Evolutionary conservation across 768 basidiomycete species (phyloP).

Genomic region (Leccinellum rugosiceps): DNA sequence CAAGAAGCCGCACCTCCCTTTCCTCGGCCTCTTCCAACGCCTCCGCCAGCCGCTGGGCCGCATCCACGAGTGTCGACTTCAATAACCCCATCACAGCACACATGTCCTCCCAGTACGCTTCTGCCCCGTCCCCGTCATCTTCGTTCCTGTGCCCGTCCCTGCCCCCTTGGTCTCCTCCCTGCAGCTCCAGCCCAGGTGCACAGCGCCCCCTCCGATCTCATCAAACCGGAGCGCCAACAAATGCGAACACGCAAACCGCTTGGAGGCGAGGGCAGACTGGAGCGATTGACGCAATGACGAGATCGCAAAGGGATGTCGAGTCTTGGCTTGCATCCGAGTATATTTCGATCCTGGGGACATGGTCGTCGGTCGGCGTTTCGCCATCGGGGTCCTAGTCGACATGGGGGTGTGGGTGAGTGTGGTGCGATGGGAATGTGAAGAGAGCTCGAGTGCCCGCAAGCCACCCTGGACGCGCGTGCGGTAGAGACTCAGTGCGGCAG

Average conservation of each 20-base stretch:
- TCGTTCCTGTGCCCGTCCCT: too few species aligned
- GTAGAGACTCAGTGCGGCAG: constrained; percentile 58
- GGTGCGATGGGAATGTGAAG: constrained; percentile 17
- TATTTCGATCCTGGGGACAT: constrained; percentile 54
- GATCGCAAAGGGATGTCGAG: constrained; percentile 64
- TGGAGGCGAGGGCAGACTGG: constrained; percentile 65
- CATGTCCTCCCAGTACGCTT: constrained; percentile 83
- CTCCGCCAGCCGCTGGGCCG: constrained; percentile 56
- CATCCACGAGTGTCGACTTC: constrained; percentile 64
- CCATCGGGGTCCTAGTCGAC: background rate
- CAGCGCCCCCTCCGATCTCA: constrained; percentile 49
- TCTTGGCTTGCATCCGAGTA: constrained; percentile 51
- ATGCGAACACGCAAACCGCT: constrained; percentile 76
- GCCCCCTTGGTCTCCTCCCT: too few species aligned
- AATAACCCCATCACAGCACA: constrained; percentile 69
- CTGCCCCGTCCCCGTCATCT: too few species aligned
- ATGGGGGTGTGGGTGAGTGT: too few species aligned
- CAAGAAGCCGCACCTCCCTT: constrained; percentile 34
- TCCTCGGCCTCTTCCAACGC: constrained; percentile 61
- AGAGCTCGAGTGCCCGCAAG: constrained; percentile 45
- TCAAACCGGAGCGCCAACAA: constrained; percentile 74
- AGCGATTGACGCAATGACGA: constrained; percentile 59
- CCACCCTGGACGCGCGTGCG: constrained; percentile 50
- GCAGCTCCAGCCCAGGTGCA: too few species aligned
- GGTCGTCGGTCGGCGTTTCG: constrained; percentile 25